A percentile compares a stretch with the other conserved stretches of the same genome.
These are phyloP conservation scores for Gnaphalium uliginosum DNA, from an alignment of 129 eudicot genomes.

Conservation along the genomic window DNA sequence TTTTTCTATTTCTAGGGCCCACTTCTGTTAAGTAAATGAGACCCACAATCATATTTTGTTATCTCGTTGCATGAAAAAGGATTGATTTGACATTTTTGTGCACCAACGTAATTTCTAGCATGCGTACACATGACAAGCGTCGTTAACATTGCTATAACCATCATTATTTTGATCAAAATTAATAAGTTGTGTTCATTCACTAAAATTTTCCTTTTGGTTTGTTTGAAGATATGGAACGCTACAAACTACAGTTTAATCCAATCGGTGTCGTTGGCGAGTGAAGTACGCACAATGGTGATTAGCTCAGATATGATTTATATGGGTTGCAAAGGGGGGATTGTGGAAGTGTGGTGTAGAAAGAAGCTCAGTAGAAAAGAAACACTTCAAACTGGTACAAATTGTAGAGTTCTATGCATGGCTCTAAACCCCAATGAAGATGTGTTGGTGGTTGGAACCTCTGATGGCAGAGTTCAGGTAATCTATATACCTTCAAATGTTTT, in stretches of 20 bases:
- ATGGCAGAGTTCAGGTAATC: slow-evolving; percentile 74
- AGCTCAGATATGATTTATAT: slow-evolving; percentile 64
- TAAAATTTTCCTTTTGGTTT: not conserved
- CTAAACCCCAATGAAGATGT: slow-evolving; percentile 53
- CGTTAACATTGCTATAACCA: not conserved
- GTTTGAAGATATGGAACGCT: slow-evolving; percentile 64
- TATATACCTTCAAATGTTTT: not conserved
- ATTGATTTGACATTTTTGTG: not conserved
- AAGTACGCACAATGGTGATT: slow-evolving; percentile 58
- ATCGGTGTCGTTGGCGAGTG: slow-evolving; percentile 48
- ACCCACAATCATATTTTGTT: not conserved
- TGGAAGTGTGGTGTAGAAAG: slow-evolving; percentile 85
- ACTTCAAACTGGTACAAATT: slow-evolving; percentile 54
- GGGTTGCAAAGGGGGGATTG: slow-evolving; percentile 70
- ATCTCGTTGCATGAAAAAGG: not conserved
- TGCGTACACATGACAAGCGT: not conserved
- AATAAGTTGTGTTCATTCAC: slow-evolving; percentile 1
- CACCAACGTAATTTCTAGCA: not conserved
- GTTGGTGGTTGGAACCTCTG: slow-evolving; percentile 72
- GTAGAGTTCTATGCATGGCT: slow-evolving; percentile 64
- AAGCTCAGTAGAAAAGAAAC: slow-evolving; percentile 67
- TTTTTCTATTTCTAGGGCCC: not conserved
- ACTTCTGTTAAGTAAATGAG: not conserved
- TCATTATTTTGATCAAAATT: not conserved
- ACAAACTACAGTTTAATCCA: slow-evolving; percentile 50